Base-by-base conservation (phyloP, 2,329 filamentous ascomycete species). In the Hypoxylon sp. region DNA sequence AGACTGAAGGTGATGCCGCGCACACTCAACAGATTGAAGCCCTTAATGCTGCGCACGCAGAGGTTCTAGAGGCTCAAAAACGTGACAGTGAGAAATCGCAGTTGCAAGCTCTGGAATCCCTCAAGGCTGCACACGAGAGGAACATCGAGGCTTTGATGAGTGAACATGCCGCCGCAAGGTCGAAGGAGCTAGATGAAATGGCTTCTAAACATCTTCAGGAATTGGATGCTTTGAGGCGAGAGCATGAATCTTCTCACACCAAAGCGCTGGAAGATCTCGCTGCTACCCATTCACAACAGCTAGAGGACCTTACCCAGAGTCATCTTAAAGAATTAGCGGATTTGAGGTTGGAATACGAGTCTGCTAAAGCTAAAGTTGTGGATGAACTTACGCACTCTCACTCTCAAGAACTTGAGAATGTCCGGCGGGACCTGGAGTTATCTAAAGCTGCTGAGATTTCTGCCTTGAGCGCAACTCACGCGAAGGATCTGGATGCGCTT, bases 51-150 rank as follows among this genome's bases (percentile, higher is more conserved):
- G 75, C 75, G 8, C 75, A 78, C 41, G 67, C 68, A 14, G 73
- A 76, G 54, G 73, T 77, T 34, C 54, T 77, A 19, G 75, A 75
- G 37, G 72, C 74, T 30, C 75, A 78, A 52, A 76, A 74, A 39
- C 74, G 75, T 19, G 75, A 76, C 27, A 72, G 65, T 21, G 73
- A 74, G 32, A 68, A 68, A 25, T 65, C 72, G 5, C 70, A 72
- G 34, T 55, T 56, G 8, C 72, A 75, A 41, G 73, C 71, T 11
- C 47, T 76, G 8, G 74, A 74, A 23, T 72, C 75, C 14, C 62
- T 77, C 0, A 75, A 72, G 45, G 71, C 71, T n/a, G 63, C 71
- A 0, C 72, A 76, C 37, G 73, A 76, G 54, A 71, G 73, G 12
- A 68, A 73, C 32, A 58, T 76, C 9, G 74, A 74, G 12, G 60